Conservation (phyloP, 805 yeast species). For the Kregervanrija pseudodelftensis region DNA sequence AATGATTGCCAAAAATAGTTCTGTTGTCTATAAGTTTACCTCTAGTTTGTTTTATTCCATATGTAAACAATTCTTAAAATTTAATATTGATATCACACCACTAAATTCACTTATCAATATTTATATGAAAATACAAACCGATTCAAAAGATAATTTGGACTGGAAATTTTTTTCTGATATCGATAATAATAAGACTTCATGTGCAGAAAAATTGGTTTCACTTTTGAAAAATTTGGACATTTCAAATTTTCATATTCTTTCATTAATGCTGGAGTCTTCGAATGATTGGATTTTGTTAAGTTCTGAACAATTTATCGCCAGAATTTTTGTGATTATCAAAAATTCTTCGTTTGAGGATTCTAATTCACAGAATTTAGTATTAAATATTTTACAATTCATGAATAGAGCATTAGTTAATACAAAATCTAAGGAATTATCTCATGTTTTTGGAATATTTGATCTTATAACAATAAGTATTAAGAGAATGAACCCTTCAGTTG, state of each 20-base stretch:
- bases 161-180: neutral
- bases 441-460: slow-evolving; percentile 14
- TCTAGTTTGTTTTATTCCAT: neutral
- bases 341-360: slow-evolving; percentile 1
- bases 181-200: neutral
- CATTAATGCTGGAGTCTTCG: neutral
- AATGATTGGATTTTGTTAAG: neutral
- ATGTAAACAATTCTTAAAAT: too few relatives aligned
- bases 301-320: neutral
- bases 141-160: too few relatives aligned
- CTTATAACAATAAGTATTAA: slow-evolving; percentile 15
- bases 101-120: too few relatives aligned
- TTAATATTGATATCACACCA: too few relatives aligned
- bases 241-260: neutral
- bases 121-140: too few relatives aligned
- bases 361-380: slow-evolving; percentile 1
- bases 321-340: slow-evolving; percentile 1
- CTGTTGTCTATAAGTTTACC: slow-evolving; percentile 10
- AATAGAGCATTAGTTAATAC: neutral
- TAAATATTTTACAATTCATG: slow-evolving; percentile 7
- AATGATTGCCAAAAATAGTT: slow-evolving; percentile 7
- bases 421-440: neutral
- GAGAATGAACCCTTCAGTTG: slow-evolving; percentile 3
- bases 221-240: neutral
- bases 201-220: neutral